These are phyloP conservation scores for Straminergon stramineum DNA, from an alignment of 225 moss, liverwort and hornwort genomes.

Conservation along the genomic window DNA sequence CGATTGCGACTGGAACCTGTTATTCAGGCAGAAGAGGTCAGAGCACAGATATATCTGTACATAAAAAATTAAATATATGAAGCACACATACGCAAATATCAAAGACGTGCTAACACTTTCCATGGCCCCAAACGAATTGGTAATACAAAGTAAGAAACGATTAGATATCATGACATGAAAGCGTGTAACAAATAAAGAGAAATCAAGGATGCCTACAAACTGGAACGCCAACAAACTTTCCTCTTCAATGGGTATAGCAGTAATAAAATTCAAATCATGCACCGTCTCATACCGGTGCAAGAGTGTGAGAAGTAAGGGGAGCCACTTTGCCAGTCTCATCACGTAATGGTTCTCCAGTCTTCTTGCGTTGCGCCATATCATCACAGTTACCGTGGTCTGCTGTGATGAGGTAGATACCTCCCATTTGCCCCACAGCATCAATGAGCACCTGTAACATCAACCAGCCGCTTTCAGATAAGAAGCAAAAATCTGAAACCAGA, in stretches of 20 bases:
- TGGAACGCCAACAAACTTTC: not conserved
- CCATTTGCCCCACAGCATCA: constrained; percentile 47
- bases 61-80: not conserved
- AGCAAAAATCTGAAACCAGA: not conserved
- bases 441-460: constrained; percentile 44
- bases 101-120: not conserved
- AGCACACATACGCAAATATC: not conserved
- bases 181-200: not conserved
- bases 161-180: not conserved
- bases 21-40: not conserved
- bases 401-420: constrained; percentile 77
- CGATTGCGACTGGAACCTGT: constrained; percentile 90
- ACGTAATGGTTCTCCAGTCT: constrained; percentile 59
- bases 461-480: not conserved
- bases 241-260: not conserved
- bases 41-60: not conserved
- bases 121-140: not conserved
- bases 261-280: not conserved
- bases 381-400: constrained; percentile 85
- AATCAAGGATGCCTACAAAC: not conserved
- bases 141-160: not conserved
- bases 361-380: constrained; percentile 85
- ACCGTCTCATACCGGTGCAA: constrained; percentile 51
- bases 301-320: constrained; percentile 79
- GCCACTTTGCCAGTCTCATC: constrained; percentile 56